phyloP scores from a whole-genome alignment of 805 yeast genomes.

The Ogataea pignaliae region DNA sequence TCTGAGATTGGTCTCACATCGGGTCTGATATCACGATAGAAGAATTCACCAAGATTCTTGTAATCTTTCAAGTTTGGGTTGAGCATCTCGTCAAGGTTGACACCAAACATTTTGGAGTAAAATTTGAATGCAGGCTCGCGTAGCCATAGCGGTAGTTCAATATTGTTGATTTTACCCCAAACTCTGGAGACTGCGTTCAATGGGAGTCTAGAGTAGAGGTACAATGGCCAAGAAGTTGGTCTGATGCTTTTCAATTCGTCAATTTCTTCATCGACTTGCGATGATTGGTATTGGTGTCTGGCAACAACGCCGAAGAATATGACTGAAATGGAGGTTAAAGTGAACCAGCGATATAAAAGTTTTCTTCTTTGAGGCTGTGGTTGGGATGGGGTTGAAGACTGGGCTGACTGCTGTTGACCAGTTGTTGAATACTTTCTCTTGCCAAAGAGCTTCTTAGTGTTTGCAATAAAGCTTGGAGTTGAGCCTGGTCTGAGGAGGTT shows the following conservation, averaged over 20 bases:
- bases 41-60: conserved; percentile 83
- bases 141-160: conserved; percentile 82
- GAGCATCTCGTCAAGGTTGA: conserved; percentile 80
- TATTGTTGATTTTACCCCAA: conserved; percentile 89
- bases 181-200: conserved; percentile 84
- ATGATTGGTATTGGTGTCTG: conserved; percentile 25
- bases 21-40: conserved; percentile 75
- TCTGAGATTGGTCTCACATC: conserved; percentile 76
- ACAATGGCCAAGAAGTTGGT: conserved; percentile 84
- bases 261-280: conserved; percentile 13
- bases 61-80: conserved; percentile 75
- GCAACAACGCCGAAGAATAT: conserved; percentile 53
- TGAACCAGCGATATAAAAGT: conserved; percentile 41
- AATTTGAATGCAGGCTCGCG: conserved; percentile 76
- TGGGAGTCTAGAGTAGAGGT: conserved; percentile 86
- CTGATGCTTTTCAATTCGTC: conserved; percentile 34
- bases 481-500: conserved; percentile 1
- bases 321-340: conserved; percentile 47
- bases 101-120: conserved; percentile 81
- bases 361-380: conserved; percentile 11
- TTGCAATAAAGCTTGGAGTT: conserved; percentile 17
- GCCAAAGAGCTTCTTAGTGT: conserved; percentile 24
- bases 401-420: conserved; percentile 1
- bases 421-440: conserved; percentile 8
- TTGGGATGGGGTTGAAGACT: conserved; percentile 2